A percentile compares a stretch with the other conserved stretches of the same genome.
Evolutionary conservation across 1,284 basidiomycete genomes (phyloP).

Genomic region (Cutaneotrichosporon spelunceum): DNA sequence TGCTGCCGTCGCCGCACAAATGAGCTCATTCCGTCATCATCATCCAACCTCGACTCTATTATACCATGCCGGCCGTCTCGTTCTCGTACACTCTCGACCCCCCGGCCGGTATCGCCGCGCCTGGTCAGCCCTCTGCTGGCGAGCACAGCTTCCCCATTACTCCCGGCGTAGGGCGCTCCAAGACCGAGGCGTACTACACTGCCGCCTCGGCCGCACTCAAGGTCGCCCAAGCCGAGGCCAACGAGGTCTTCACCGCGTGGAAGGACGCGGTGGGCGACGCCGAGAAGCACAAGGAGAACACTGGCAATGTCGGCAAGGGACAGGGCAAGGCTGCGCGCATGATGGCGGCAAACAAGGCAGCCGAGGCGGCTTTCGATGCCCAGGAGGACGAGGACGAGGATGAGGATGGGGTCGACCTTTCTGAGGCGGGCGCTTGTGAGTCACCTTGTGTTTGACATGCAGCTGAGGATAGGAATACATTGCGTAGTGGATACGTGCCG

Average conservation of each 20-base stretch:
- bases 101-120: slow-evolving; percentile 18
- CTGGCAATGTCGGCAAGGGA: slow-evolving; percentile 28
- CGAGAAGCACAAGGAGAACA: slow-evolving; percentile 38
- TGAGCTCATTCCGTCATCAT: neutral
- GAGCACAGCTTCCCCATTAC: slow-evolving; percentile 7
- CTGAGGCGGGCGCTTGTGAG: slow-evolving; percentile 8
- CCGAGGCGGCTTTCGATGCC: slow-evolving; percentile 12
- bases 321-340: slow-evolving; percentile 35
- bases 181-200: slow-evolving; percentile 29
- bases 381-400: slow-evolving; percentile 16
- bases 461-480: neutral
- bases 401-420: slow-evolving; percentile 12
- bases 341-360: slow-evolving; percentile 27
- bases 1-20: too few species aligned
- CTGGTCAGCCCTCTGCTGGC: slow-evolving; percentile 2
- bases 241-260: slow-evolving; percentile 34
- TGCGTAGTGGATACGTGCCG: neutral
- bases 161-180: slow-evolving; percentile 12
- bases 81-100: slow-evolving; percentile 28
- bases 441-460: neutral
- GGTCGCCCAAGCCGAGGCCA: slow-evolving; percentile 28
- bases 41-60: too few species aligned
- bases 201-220: slow-evolving; percentile 24
- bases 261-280: slow-evolving; percentile 40
- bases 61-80: slow-evolving; percentile 15